Evolutionary conservation across 176 grass and related monocot genomes (phyloP).

Genomic region (Avena insularis): DNA sequence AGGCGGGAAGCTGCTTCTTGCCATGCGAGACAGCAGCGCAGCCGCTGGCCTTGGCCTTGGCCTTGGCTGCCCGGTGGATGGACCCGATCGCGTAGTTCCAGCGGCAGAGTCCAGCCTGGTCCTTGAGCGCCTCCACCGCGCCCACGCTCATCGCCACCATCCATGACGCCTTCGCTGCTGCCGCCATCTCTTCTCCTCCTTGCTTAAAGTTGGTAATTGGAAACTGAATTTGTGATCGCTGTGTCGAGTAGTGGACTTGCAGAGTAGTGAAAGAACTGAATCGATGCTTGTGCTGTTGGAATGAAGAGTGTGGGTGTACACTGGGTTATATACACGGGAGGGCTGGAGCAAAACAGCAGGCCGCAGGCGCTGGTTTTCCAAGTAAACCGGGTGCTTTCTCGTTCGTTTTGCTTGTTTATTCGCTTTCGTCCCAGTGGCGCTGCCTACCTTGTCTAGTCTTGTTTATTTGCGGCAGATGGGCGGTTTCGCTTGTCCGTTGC

Average conservation of each 20-base stretch:
- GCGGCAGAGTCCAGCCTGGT: conserved; percentile 65
- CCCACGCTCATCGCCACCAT: conserved; percentile 50
- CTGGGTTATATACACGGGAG: not conserved
- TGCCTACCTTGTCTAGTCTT: not conserved
- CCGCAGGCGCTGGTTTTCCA: conserved; percentile 32
- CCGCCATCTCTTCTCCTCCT: not conserved
- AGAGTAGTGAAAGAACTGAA: not conserved
- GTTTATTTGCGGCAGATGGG: not conserved
- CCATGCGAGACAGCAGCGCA: conserved; percentile 24
- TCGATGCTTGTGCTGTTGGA: not conserved
- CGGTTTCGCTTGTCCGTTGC: not conserved
- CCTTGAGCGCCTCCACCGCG: conserved; percentile 66
- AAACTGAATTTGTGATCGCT: not conserved
- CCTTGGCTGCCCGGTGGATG: conserved; percentile 44
- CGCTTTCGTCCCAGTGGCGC: not conserved
- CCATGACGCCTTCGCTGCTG: conserved; percentile 41
- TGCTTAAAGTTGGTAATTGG: not conserved
- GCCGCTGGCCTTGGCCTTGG: not conserved
- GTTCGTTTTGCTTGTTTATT: not conserved
- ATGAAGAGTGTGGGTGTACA: not conserved
- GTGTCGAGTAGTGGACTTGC: too few relatives aligned
- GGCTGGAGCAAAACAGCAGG: conserved; percentile 34
- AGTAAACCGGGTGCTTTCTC: conserved; percentile 12
- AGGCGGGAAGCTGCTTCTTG: not conserved
- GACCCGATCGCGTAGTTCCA: conserved; percentile 73